Conservation (phyloP, 2,329 filamentous ascomycete species). For the Paraphaeosphaeria sporulosa region DNA sequence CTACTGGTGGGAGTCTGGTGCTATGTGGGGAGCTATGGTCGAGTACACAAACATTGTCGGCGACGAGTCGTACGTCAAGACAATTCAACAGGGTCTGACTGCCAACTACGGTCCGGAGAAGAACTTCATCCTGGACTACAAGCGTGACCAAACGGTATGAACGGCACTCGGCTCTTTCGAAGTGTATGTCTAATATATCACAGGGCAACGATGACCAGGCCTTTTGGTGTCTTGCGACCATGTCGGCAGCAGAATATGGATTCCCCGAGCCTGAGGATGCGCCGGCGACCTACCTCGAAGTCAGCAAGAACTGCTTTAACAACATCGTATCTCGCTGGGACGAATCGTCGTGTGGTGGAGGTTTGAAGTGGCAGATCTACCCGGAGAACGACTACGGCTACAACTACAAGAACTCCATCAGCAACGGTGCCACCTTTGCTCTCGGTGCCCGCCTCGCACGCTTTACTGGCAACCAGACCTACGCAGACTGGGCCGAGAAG, state of each 20-base stretch:
- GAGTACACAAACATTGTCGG: slow-evolving; percentile 58
- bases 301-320: slow-evolving; percentile 77
- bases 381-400: slow-evolving; percentile 74
- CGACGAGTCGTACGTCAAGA: slow-evolving; percentile 53
- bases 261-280: slow-evolving; percentile 66
- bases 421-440: slow-evolving; percentile 85
- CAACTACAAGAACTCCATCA: slow-evolving; percentile 82
- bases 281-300: slow-evolving; percentile 64
- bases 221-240: slow-evolving; percentile 74
- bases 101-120: slow-evolving; percentile 52
- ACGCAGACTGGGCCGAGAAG: slow-evolving; percentile 68
- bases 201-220: slow-evolving; percentile 78
- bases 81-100: slow-evolving; percentile 53
- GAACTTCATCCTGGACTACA: slow-evolving; percentile 55
- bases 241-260: slow-evolving; percentile 73
- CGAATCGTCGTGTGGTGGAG: slow-evolving; percentile 70
- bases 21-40: slow-evolving; percentile 47
- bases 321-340: slow-evolving; percentile 76
- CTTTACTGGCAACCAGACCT: slow-evolving; percentile 68
- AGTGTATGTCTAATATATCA: slow-evolving; percentile 1
- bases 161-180: background rate
- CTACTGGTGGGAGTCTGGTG: slow-evolving; percentile 59
- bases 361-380: slow-evolving; percentile 84
- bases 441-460: slow-evolving; percentile 77
- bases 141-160: slow-evolving; percentile 40